A percentile compares a stretch with the other conserved stretches of the same genome.
Evolutionary conservation across 176 grass and related monocot species (phyloP).

Genomic region (Carex parvula): DNA sequence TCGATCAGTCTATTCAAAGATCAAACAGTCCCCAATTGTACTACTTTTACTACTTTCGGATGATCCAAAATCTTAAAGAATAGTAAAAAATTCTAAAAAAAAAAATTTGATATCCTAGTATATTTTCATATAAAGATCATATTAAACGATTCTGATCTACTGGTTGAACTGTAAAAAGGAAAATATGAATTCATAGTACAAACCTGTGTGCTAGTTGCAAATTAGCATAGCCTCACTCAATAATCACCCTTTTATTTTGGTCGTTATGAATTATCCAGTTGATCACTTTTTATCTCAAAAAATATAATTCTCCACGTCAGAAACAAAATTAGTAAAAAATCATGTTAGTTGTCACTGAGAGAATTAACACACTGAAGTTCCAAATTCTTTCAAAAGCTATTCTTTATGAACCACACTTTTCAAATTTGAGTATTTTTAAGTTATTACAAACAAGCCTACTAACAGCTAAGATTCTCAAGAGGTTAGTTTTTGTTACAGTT

Average conservation of each 20-base stretch:
- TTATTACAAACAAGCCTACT: constrained; percentile 41
- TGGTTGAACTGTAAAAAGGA: too few species aligned
- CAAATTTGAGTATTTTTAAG: constrained; percentile 30
- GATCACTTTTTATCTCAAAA: background rate
- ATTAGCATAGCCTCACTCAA: too few species aligned
- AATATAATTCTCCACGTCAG: background rate
- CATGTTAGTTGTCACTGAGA: background rate
- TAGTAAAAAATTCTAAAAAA: too few species aligned
- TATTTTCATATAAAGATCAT: too few species aligned
- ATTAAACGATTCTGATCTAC: too few species aligned
- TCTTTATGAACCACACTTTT: constrained; percentile 26
- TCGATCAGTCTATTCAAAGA: too few species aligned
- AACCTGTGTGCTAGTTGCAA: too few species aligned
- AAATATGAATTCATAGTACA: too few species aligned
- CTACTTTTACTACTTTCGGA: too few species aligned
- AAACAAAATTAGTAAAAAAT: background rate
- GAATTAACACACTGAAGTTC: background rate
- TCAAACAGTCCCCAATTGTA: too few species aligned
- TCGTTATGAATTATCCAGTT: background rate
- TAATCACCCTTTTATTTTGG: background rate
- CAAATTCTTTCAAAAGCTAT: constrained; percentile 24
- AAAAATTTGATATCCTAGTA: too few species aligned
- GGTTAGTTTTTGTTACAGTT: constrained; percentile 62
- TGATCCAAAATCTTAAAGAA: too few species aligned
- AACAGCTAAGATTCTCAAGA: constrained; percentile 41